Conservation (phyloP, 2,329 filamentous ascomycete genomes). For the Ophiostoma perfectum region DNA sequence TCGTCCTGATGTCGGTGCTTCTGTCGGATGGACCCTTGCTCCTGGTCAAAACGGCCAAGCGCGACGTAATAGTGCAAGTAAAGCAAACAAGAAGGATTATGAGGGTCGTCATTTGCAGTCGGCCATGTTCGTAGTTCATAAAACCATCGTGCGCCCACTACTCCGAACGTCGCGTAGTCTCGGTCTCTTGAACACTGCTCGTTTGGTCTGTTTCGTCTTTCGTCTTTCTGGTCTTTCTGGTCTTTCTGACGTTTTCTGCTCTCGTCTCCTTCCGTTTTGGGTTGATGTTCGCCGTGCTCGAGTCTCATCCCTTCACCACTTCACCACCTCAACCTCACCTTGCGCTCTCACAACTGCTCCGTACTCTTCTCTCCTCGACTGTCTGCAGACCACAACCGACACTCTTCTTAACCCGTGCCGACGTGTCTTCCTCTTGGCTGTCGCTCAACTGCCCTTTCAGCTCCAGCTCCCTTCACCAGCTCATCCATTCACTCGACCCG, state of each 20-base stretch:
- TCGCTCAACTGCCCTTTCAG: background rate
- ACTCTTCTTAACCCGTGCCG: background rate
- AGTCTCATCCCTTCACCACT: background rate
- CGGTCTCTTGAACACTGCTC: background rate
- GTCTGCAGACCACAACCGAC: background rate
- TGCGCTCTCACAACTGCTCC: background rate
- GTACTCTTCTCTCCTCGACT: background rate
- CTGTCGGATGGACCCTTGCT: background rate
- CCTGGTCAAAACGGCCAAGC: background rate
- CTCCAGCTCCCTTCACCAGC: background rate
- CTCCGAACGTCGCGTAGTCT: background rate
- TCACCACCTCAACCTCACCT: background rate
- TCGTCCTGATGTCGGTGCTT: background rate
- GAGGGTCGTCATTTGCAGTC: background rate
- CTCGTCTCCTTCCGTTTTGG: background rate
- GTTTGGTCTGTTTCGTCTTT: background rate
- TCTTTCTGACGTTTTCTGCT: background rate
- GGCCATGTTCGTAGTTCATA: background rate
- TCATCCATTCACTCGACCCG: background rate
- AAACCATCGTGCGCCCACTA: conserved; percentile 6
- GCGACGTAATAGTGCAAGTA: background rate
- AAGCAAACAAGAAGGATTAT: background rate
- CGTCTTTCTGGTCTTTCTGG: background rate
- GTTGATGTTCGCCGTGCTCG: background rate
- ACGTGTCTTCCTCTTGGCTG: background rate